Conservation (phyloP, 495 filamentous ascomycete species). For the Cercophora samala region DNA sequence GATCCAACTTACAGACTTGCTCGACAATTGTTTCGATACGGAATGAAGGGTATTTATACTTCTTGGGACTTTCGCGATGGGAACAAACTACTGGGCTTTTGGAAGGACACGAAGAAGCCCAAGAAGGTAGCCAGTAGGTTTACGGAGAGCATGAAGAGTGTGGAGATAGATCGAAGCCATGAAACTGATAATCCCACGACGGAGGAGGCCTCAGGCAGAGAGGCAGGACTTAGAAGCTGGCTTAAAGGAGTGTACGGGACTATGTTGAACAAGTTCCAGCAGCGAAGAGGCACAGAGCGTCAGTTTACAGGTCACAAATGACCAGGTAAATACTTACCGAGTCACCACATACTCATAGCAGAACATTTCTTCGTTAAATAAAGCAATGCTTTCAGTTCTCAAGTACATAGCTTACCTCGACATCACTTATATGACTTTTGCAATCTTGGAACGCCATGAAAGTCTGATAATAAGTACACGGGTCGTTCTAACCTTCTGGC, state of each 20-base stretch:
- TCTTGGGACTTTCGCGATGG: neutral
- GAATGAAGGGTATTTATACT: neutral
- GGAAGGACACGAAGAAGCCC: neutral
- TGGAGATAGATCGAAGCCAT: neutral
- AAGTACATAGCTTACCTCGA: too few species aligned
- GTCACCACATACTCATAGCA: too few species aligned
- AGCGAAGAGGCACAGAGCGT: too few species aligned
- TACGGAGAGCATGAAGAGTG: neutral
- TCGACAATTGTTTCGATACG: constrained; percentile 7
- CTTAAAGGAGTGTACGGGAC: neutral
- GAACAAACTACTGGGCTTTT: neutral
- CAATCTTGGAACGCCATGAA: too few species aligned
- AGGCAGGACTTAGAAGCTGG: neutral
- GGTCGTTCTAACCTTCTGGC: too few species aligned
- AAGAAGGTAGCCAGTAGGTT: neutral
- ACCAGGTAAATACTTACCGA: too few species aligned
- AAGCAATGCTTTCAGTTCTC: too few species aligned
- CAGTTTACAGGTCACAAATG: too few species aligned
- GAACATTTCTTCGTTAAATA: too few species aligned
- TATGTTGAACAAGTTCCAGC: too few species aligned
- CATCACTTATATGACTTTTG: too few species aligned
- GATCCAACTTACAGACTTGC: constrained; percentile 8
- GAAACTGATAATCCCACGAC: neutral
- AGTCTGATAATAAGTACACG: too few species aligned
- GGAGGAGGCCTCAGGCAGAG: neutral